Base-by-base conservation (phyloP, 1,284 basidiomycete species). In the Neolentinus lepideus region DNA sequence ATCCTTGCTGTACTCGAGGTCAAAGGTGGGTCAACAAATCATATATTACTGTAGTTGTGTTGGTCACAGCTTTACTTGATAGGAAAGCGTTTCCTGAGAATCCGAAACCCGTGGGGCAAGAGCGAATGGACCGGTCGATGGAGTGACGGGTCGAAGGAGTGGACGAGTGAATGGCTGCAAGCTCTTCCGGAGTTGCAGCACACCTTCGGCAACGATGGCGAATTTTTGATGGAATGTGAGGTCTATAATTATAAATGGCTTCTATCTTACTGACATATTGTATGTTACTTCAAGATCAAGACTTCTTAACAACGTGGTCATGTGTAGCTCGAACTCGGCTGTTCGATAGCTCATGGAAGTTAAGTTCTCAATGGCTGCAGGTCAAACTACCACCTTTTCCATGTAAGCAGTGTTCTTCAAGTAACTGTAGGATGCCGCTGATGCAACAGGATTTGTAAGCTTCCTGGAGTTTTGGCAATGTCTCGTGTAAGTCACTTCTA, bases 221-320 rank as follows among this genome's bases (percentile, higher is more conserved):
- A 77, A 52, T 81, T 81, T 57, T 69, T 81, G 3, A 81, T 81
- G 79, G 79, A 81, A 64, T 81, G 76, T 77, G 56, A 26, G 24
- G 12, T 4, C n/a, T 6, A 50, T 3, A 50, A 4, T 10, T 21
- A 25, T 25, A 10, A n/a, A 10, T 25, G 6, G 8, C 3, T 26
- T 19, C 8, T 12, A 50, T 25, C n/a, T n/a, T 4, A 50, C 16
- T 43, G 22, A 50, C 47, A 6, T 24, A 26, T 3, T 21, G 11
- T 11, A 24, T 50, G 9, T 3, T 25, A 21, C 16, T 10, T 31
- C 56, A 60, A 75, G 77, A 81, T 63, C 62, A 66, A 19, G 79
- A 81, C 56, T 82, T 80, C 62, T 63, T 82, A 35, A 63, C 67
- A 1, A 70, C 66, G 24, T 82, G 75, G 71, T 69, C 71, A n/a